phyloP scores from a whole-genome alignment of 2,329 filamentous ascomycete genomes.

The Lithohypha guttulata region DNA sequence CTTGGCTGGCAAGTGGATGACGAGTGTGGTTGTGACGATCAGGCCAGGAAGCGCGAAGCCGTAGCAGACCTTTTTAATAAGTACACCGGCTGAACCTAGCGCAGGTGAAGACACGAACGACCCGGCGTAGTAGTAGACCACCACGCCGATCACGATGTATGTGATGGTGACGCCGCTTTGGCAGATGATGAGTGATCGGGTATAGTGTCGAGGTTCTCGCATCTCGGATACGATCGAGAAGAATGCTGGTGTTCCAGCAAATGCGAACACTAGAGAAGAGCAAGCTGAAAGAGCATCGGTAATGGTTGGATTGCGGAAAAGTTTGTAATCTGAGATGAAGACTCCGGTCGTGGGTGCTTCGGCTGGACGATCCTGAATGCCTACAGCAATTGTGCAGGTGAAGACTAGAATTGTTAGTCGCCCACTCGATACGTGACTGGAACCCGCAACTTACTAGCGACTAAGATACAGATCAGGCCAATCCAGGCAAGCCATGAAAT shows the following conservation, averaged over 20 bases:
- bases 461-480: slow-evolving; percentile 48
- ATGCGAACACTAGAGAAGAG: slow-evolving; percentile 31
- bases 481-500: slow-evolving; percentile 53
- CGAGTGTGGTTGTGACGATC: slow-evolving; percentile 29
- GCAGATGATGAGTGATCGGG: slow-evolving; percentile 31
- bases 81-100: slow-evolving; percentile 24
- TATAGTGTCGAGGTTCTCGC: slow-evolving; percentile 25
- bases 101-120: slow-evolving; percentile 26
- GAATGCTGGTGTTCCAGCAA: slow-evolving; percentile 31
- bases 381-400: slow-evolving; percentile 50
- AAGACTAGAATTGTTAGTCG: slow-evolving; percentile 31
- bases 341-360: slow-evolving; percentile 49
- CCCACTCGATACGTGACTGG: not conserved
- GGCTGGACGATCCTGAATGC: slow-evolving; percentile 46
- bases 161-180: slow-evolving; percentile 26
- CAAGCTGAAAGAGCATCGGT: slow-evolving; percentile 27
- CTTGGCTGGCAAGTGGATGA: slow-evolving; percentile 29
- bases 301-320: slow-evolving; percentile 24
- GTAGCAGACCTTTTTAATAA: slow-evolving; percentile 26
- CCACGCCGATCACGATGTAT: slow-evolving; percentile 25
- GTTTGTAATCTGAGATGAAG: slow-evolving; percentile 47
- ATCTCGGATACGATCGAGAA: slow-evolving; percentile 26
- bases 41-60: slow-evolving; percentile 29
- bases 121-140: slow-evolving; percentile 29
- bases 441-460: slow-evolving; percentile 27